phyloP scores from a whole-genome alignment of 2,329 filamentous ascomycete genomes.

The Ophiostoma piceae region DNA sequence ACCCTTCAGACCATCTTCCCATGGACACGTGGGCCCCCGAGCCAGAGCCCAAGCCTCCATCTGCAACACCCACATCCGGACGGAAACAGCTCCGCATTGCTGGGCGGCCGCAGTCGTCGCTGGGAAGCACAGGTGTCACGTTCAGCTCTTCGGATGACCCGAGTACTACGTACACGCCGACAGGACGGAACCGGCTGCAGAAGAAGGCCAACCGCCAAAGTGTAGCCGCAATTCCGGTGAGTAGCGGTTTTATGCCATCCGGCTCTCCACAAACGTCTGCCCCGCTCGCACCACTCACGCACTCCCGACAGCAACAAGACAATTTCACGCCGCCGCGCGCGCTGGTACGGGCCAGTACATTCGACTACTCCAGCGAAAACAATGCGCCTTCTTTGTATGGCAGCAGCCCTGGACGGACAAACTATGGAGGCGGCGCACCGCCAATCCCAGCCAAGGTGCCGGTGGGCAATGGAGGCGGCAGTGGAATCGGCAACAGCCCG shows the following conservation, averaged over 20 bases:
- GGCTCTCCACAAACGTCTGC: slow-evolving; percentile 33
- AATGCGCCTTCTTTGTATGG: slow-evolving; percentile 37
- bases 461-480: slow-evolving; percentile 33
- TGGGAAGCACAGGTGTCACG: slow-evolving; percentile 31
- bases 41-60: slow-evolving; percentile 56
- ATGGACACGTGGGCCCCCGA: slow-evolving; percentile 74
- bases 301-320: slow-evolving; percentile 46
- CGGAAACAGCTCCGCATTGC: slow-evolving; percentile 49
- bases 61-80: slow-evolving; percentile 39
- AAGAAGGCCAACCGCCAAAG: slow-evolving; percentile 53
- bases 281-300: slow-evolving; percentile 50
- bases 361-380: slow-evolving; percentile 52
- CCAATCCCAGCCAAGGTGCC: slow-evolving; percentile 68
- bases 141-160: slow-evolving; percentile 35
- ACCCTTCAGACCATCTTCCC: slow-evolving; percentile 75
- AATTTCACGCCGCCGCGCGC: slow-evolving; percentile 44
- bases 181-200: slow-evolving; percentile 56
- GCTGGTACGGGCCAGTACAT: slow-evolving; percentile 45
- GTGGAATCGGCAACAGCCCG: slow-evolving; percentile 33
- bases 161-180: slow-evolving; percentile 31
- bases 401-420: slow-evolving; percentile 30
- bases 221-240: slow-evolving; percentile 34
- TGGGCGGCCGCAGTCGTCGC: slow-evolving; percentile 41
- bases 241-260: slow-evolving; percentile 16
- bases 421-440: slow-evolving; percentile 39